Conservation (phyloP, 352 stramenopile genomes). For the Globisporangium parvum region DNA sequence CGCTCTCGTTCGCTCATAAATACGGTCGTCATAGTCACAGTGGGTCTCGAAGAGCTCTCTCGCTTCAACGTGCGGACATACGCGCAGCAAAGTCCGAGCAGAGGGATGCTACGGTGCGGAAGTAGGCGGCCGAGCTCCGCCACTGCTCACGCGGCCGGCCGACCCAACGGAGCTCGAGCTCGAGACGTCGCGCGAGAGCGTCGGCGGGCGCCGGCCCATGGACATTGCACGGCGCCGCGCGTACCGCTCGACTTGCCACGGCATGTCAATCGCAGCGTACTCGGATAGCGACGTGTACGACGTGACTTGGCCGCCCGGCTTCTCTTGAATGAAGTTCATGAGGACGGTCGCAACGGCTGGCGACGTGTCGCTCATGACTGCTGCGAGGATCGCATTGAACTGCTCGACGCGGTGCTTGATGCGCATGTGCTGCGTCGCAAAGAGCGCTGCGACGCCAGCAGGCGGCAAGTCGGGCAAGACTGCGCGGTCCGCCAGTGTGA, state of each 20-base stretch:
- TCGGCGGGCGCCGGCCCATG: slow-evolving; percentile 33
- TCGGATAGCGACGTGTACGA: slow-evolving; percentile 69
- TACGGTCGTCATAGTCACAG: too few species aligned
- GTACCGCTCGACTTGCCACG: slow-evolving; percentile 53
- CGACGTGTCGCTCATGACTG: slow-evolving; percentile 61
- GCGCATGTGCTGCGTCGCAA: slow-evolving; percentile 50
- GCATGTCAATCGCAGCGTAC: slow-evolving; percentile 68
- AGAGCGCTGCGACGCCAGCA: slow-evolving; percentile 53
- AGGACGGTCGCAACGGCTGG: slow-evolving; percentile 50
- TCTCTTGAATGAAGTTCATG: slow-evolving; percentile 78
- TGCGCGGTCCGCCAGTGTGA: slow-evolving; percentile 38
- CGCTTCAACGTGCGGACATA: too few species aligned
- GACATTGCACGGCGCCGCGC: slow-evolving; percentile 59
- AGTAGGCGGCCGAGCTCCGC: slow-evolving; percentile 4
- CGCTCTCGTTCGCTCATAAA: too few species aligned
- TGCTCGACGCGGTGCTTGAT: slow-evolving; percentile 57
- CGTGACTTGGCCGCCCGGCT: slow-evolving; percentile 42
- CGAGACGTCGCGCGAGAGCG: slow-evolving; percentile 25
- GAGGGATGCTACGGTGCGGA: too few species aligned
- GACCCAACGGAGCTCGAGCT: background rate
- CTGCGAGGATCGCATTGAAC: slow-evolving; percentile 68
- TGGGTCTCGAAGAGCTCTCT: too few species aligned
- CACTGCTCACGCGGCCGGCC: slow-evolving; percentile 1
- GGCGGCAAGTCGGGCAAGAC: slow-evolving; percentile 46
- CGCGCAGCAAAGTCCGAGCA: too few species aligned